These are phyloP conservation scores for Candida michaelii DNA, from an alignment of 805 yeast genomes.

Conservation along the genomic window DNA sequence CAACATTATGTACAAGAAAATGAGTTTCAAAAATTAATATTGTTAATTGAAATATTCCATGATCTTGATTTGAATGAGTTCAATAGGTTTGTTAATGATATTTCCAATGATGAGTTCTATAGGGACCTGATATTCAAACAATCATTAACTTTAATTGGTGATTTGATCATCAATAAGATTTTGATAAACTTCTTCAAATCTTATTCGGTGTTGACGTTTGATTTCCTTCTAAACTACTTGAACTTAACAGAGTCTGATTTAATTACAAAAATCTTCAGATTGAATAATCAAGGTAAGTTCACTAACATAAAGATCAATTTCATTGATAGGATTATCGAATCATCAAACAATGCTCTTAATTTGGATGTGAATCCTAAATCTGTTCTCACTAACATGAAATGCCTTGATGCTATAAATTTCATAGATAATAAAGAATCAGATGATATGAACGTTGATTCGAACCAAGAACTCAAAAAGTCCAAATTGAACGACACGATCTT, in stretches of 20 bases:
- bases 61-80: constrained; percentile 25
- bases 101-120: constrained; percentile 23
- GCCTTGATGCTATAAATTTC: constrained; percentile 18
- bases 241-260: constrained; percentile 21
- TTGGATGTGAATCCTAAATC: constrained; percentile 14
- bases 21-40: constrained; percentile 29
- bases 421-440: constrained; percentile 3
- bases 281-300: constrained; percentile 31
- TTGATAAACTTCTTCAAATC: constrained; percentile 30
- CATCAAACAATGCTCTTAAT: constrained; percentile 1
- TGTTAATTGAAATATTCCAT: constrained; percentile 31
- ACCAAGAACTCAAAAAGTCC: neutral
- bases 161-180: constrained; percentile 32
- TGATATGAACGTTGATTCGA: constrained; percentile 10
- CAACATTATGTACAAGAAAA: constrained; percentile 44
- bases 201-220: constrained; percentile 29
- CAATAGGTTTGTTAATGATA: neutral
- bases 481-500: constrained; percentile 3
- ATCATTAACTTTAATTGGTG: constrained; percentile 26
- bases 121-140: constrained; percentile 29
- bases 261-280: constrained; percentile 26
- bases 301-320: constrained; percentile 30
- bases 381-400: constrained; percentile 24
- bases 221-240: constrained; percentile 23
- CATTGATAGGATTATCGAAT: constrained; percentile 16